Evolutionary conservation across 2,329 filamentous ascomycete genomes (phyloP).

Genomic region (Exophiala oligosperma): DNA sequence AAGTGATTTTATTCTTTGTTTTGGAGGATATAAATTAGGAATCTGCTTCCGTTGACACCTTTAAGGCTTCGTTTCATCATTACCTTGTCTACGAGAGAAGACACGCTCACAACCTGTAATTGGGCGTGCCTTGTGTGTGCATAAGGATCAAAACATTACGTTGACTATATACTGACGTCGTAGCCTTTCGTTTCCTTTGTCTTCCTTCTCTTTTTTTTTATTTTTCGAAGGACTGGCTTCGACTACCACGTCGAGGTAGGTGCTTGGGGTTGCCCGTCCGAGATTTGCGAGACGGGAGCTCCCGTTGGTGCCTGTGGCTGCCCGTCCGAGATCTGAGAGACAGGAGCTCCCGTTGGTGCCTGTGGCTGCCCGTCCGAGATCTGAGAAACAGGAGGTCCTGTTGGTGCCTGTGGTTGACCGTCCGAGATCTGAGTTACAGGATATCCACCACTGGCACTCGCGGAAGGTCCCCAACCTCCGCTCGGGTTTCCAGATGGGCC

Average conservation of each 20-base stretch:
- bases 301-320: conserved; percentile 17
- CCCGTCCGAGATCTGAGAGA: conserved; percentile 22
- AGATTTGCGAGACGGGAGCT: conserved; percentile 29
- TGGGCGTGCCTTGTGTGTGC: too few relatives aligned
- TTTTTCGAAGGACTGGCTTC: neutral
- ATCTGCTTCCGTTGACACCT: too few relatives aligned
- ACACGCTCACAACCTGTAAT: too few relatives aligned
- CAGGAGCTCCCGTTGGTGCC: conserved; percentile 32
- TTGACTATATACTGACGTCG: too few relatives aligned
- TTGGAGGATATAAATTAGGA: too few relatives aligned
- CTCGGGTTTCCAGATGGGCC: neutral
- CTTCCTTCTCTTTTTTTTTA: too few relatives aligned
- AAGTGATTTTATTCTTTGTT: too few relatives aligned
- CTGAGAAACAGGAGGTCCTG: neutral
- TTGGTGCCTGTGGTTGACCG: conserved; percentile 34
- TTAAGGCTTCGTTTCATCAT: too few relatives aligned
- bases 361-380: conserved; percentile 18
- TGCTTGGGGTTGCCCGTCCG: conserved; percentile 34
- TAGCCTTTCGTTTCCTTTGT: too few relatives aligned
- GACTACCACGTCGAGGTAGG: conserved; percentile 25
- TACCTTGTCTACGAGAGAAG: too few relatives aligned
- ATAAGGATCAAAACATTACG: too few relatives aligned
- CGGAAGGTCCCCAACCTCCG: conserved; percentile 8
- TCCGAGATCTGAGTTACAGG: conserved; percentile 32
- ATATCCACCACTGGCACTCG: conserved; percentile 11